These are phyloP conservation scores for Ganoderma boninense DNA, from an alignment of 1,284 basidiomycete species.

Conservation along the genomic window DNA sequence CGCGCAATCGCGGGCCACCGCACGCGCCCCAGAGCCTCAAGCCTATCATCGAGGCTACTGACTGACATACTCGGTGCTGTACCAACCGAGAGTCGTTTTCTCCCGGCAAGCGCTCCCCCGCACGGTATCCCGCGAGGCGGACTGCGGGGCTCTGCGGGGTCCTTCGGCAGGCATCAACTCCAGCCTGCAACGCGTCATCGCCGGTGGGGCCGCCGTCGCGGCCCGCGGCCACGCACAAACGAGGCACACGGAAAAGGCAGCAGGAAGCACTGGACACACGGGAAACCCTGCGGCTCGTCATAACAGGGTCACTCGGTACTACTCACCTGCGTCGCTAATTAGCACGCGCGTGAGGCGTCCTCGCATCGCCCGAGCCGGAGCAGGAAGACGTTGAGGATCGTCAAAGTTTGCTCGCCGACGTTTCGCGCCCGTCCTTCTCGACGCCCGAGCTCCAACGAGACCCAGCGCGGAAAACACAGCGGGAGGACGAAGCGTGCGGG, in stretches of 20 bases:
- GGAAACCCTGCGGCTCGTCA: background rate
- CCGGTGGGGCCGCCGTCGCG: no score
- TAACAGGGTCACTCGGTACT: no score
- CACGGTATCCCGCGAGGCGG: background rate
- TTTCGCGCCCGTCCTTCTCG: constrained; percentile 60
- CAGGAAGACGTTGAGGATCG: constrained; percentile 87
- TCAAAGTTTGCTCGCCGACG: constrained; percentile 85
- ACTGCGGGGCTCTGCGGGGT: background rate
- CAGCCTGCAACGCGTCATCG: no score
- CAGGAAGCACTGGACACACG: background rate
- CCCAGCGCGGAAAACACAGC: constrained; percentile 66
- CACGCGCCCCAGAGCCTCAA: no score
- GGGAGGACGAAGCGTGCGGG: constrained; percentile 62
- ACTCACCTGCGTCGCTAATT: constrained; percentile 75
- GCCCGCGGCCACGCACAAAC: background rate
- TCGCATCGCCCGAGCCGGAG: constrained; percentile 84
- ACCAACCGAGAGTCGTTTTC: background rate
- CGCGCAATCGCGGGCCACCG: constrained; percentile 4
- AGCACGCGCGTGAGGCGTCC: constrained; percentile 77
- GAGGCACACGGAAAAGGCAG: background rate
- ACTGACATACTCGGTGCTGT: no score
- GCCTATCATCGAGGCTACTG: background rate
- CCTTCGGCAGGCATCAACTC: background rate
- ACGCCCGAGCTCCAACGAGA: constrained; percentile 72
- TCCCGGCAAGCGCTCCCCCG: background rate